These are phyloP conservation scores for Biscogniauxia sp. DNA, from an alignment of 2,329 filamentous ascomycete species.

Conservation along the genomic window DNA sequence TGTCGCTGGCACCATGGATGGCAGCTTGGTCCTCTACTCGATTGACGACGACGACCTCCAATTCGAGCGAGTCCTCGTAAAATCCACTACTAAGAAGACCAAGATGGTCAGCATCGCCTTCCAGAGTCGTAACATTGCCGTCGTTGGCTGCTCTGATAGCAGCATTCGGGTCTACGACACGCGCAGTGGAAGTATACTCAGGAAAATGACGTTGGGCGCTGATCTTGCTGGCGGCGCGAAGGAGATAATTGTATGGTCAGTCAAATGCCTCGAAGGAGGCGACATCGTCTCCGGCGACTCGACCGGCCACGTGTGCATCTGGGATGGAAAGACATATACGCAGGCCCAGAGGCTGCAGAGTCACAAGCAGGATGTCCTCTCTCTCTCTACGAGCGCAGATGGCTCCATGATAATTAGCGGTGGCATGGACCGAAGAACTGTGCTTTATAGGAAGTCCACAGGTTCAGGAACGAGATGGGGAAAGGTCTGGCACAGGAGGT, in stretches of 20 bases:
- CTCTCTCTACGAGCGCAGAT: constrained; percentile 77
- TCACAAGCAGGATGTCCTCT: constrained; percentile 87
- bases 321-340: constrained; percentile 90
- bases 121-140: constrained; percentile 76
- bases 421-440: constrained; percentile 86
- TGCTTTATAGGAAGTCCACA: constrained; percentile 70
- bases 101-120: constrained; percentile 90
- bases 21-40: constrained; percentile 81
- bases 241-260: constrained; percentile 88
- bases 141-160: constrained; percentile 94
- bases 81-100: constrained; percentile 78
- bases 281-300: constrained; percentile 95
- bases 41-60: constrained; percentile 80
- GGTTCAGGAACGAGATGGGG: constrained; percentile 69
- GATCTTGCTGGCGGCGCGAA: constrained; percentile 74
- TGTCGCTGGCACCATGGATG: constrained; percentile 86
- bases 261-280: constrained; percentile 82
- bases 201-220: constrained; percentile 82
- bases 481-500: constrained; percentile 80
- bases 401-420: constrained; percentile 83
- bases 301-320: constrained; percentile 88
- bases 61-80: constrained; percentile 72
- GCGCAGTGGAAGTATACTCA: constrained; percentile 69
- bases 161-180: constrained; percentile 88
- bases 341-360: constrained; percentile 81